These are phyloP conservation scores for Exophiala oligosperma DNA, from an alignment of 2,329 filamentous ascomycete species.

Conservation along the genomic window DNA sequence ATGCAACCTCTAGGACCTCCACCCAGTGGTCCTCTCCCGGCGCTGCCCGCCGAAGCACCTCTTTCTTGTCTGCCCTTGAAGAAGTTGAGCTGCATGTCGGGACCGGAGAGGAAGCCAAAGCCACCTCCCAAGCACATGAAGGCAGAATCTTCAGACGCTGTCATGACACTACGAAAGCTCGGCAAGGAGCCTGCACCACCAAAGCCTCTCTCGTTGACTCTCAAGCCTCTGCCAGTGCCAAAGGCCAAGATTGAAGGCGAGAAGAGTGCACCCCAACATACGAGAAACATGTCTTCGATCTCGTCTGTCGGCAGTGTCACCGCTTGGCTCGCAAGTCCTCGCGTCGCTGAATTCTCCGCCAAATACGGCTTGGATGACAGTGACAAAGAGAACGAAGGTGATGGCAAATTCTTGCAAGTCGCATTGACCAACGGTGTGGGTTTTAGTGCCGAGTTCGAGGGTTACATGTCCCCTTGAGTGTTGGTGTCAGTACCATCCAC, in stretches of 20 bases:
- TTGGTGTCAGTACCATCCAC: neutral
- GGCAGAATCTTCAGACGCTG: neutral
- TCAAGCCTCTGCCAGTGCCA: neutral
- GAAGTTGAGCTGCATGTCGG: neutral
- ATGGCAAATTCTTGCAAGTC: neutral
- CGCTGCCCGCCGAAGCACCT: constrained; percentile 12
- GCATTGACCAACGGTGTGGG: neutral
- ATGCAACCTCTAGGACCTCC: constrained; percentile 19
- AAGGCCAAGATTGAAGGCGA: neutral
- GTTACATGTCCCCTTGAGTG: neutral
- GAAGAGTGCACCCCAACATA: neutral
- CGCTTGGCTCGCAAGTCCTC: neutral
- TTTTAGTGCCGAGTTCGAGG: neutral
- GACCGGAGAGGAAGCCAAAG: neutral
- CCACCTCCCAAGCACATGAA: neutral
- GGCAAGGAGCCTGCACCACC: neutral
- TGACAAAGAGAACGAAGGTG: neutral
- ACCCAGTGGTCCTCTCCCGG: constrained; percentile 20
- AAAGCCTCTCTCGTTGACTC: neutral
- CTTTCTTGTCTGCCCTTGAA: neutral
- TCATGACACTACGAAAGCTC: neutral
- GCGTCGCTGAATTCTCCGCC: neutral
- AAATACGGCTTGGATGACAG: neutral
- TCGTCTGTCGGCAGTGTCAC: neutral
- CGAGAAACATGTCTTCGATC: neutral